Evolutionary conservation across 2,329 filamentous ascomycete species (phyloP).

Genomic region (Coniochaeta ligniaria): DNA sequence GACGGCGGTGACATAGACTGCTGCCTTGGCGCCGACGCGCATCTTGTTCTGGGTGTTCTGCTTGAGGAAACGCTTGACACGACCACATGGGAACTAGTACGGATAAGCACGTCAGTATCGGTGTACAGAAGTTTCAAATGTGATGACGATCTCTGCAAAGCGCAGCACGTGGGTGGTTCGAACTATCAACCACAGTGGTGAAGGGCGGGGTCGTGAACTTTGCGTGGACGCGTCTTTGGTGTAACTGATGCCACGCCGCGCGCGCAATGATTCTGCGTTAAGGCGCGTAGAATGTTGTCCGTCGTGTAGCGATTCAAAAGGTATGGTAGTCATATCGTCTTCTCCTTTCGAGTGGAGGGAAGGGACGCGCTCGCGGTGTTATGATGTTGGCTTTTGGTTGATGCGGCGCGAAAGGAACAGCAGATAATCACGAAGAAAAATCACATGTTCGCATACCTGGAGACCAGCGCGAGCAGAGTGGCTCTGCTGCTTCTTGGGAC

Average conservation of each 20-base stretch:
- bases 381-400: not conserved
- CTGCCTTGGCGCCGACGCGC: slow-evolving; percentile 97
- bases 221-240: not conserved
- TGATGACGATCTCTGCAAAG: slow-evolving; percentile 2
- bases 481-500: slow-evolving; percentile 83
- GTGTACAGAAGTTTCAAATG: not conserved
- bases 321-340: not conserved
- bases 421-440: not conserved
- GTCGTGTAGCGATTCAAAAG: not conserved
- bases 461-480: slow-evolving; percentile 92
- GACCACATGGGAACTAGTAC: slow-evolving; percentile 89
- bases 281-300: not conserved
- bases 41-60: slow-evolving; percentile 99
- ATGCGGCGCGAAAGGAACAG: not conserved
- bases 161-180: not conserved
- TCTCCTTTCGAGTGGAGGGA: not conserved
- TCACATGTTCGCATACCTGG: slow-evolving; percentile 59
- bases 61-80: slow-evolving; percentile 99
- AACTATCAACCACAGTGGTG: not conserved
- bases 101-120: not conserved
- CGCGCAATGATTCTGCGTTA: not conserved
- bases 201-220: not conserved
- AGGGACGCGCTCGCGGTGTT: not conserved
- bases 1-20: slow-evolving; percentile 95
- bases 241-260: not conserved